These are phyloP conservation scores for Ogataea haglerorum DNA, from an alignment of 805 yeast species.

Conservation along the genomic window DNA sequence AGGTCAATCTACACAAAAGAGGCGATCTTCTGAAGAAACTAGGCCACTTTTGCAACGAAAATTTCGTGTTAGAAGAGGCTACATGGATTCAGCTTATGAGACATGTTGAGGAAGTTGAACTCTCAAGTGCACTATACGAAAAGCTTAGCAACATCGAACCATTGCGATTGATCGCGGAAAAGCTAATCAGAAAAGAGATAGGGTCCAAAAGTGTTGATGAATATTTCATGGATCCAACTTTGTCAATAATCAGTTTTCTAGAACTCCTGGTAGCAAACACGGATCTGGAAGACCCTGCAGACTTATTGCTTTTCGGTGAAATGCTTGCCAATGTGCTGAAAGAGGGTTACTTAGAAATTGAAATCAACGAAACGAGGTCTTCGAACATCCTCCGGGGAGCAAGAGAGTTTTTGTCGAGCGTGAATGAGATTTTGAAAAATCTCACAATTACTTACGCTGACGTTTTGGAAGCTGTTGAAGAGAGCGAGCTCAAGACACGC, in stretches of 20 bases:
- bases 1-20: conserved; percentile 51
- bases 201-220: conserved; percentile 4
- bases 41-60: conserved; percentile 19
- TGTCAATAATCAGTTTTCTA: conserved; percentile 8
- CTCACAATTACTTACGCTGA: conserved; percentile 12
- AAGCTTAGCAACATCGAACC: conserved; percentile 1
- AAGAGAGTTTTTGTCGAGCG: conserved; percentile 14
- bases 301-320: conserved; percentile 12
- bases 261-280: background rate
- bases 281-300: conserved; percentile 9
- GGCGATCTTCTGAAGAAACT: conserved; percentile 26
- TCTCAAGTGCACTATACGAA: conserved; percentile 17
- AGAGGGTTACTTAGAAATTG: conserved; percentile 19
- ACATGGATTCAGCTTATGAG: conserved; percentile 15
- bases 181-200: background rate
- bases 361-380: conserved; percentile 5
- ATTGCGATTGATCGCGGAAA: background rate
- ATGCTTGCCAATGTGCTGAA: conserved; percentile 11
- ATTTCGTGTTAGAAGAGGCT: conserved; percentile 16
- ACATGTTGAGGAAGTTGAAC: conserved; percentile 18
- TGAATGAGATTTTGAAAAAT: conserved; percentile 20
- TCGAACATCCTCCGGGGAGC: conserved; percentile 20
- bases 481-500: conserved; percentile 11
- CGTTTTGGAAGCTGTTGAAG: conserved; percentile 14
- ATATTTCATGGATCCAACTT: conserved; percentile 7